Evolutionary conservation across 805 yeast genomes (phyloP).

Genomic region (Ogataea trehalophila): DNA sequence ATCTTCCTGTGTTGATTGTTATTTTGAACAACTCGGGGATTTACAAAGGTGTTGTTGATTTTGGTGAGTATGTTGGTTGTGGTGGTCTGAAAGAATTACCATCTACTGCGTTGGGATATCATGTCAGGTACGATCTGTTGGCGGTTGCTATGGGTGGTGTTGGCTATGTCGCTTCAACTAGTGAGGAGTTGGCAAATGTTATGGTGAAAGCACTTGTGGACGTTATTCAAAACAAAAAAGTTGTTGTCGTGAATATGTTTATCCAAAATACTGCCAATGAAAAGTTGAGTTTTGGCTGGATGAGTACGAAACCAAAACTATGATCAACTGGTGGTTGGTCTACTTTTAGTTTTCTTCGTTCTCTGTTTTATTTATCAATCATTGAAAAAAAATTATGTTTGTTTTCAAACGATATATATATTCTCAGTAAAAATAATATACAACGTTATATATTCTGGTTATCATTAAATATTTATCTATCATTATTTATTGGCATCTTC

Average conservation of each 20-base stretch:
- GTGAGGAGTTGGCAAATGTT: conserved; percentile 33
- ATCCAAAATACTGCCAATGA: conserved; percentile 50
- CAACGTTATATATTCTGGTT: neutral
- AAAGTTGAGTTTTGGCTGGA: conserved; percentile 64
- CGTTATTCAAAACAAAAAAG: conserved; percentile 26
- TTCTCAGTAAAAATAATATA: too few species aligned
- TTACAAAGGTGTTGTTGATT: conserved; percentile 52
- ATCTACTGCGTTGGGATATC: conserved; percentile 53
- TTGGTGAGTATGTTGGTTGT: conserved; percentile 12
- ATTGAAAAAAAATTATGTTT: neutral
- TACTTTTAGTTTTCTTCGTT: neutral
- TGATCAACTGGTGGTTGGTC: conserved; percentile 1
- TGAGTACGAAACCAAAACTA: conserved; percentile 37
- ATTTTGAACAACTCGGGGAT: conserved; percentile 76
- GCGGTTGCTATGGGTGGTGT: conserved; percentile 52
- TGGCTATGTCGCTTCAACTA: conserved; percentile 44
- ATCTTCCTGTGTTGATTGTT: conserved; percentile 49
- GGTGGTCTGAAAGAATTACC: conserved; percentile 35
- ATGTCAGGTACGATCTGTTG: conserved; percentile 53
- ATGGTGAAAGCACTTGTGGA: conserved; percentile 33
- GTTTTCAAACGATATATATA: too few species aligned
- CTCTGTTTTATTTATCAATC: neutral
- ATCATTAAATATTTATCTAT: neutral
- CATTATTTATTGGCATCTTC: neutral
- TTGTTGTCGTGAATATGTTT: conserved; percentile 54